Evolutionary conservation across 768 basidiomycete genomes (phyloP), one percentile per base, ranked within the genome.

Genomic region (Phylloporus arenicola): DNA sequence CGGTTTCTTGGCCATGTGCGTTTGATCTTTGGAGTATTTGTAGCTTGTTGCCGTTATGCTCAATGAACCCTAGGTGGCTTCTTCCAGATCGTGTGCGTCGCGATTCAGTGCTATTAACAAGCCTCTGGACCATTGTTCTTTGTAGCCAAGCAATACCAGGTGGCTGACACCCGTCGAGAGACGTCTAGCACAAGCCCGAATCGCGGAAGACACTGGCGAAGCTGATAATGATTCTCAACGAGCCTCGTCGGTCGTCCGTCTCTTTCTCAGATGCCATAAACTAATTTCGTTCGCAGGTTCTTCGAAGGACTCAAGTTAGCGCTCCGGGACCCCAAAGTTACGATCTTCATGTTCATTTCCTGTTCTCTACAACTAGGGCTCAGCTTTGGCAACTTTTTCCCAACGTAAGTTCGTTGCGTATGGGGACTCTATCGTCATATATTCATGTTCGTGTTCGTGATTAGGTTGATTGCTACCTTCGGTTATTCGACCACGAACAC

Each of bases 201-300:
- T 85, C 13, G 79, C 83, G 0, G 84, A 85, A 58, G 83, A 85
- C 58, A 80, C 79, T 6, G 82, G 82, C 3, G 82, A 84, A 67
- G 82, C 82, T 0, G 83, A 85, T 55, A 64, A 75, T 56, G 83
- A 86, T 54, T 75, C 75, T 19, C 61, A 60, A 0, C 66, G 74
- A 27, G 82, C 81, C 45, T 79, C 83, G 83, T 84, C 12, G 13
- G 43, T 25, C 19, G 11, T 20, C 19, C 29, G 6, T 19, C 8
- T 14, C n/a, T 31, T 20, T 6, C 14, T 14, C 25, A 31, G 7
- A 12, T 31, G 6, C 25, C 12, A 1, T 7, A 43, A 17, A 20
- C 7, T 20, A 30, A 43, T 20, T 19, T 16, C 29, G 19, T 20
- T 19, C 12, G 17, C 3, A 63, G 62, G 22, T 5, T 64, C 10